These are phyloP conservation scores for Apiotrichum gracile DNA, from an alignment of 1,284 basidiomycete species.

Conservation along the genomic window DNA sequence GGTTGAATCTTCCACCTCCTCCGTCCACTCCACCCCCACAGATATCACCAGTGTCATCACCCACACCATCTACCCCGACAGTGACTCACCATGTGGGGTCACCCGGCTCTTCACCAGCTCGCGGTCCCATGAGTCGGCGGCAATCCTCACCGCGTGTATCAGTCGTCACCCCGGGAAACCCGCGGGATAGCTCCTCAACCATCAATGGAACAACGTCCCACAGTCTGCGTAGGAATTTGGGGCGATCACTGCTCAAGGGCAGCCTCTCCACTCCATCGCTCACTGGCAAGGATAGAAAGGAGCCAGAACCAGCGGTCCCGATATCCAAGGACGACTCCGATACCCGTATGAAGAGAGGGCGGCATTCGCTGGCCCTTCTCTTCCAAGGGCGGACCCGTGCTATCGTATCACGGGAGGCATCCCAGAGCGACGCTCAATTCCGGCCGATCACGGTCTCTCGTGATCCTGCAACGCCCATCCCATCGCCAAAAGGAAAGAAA, in stretches of 20 bases:
- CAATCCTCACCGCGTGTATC: neutral
- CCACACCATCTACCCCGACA: neutral
- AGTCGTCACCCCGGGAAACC: neutral
- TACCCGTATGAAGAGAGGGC: neutral
- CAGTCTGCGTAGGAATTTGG: neutral
- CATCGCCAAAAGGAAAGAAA: neutral
- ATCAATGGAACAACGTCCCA: neutral
- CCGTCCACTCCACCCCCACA: neutral
- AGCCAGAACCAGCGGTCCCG: neutral
- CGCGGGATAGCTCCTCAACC: neutral
- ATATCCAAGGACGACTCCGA: constrained; percentile 1
- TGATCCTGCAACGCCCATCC: neutral
- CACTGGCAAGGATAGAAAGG: neutral
- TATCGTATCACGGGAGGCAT: neutral
- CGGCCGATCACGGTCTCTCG: neutral
- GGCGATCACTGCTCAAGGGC: neutral
- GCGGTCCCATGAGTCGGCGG: neutral
- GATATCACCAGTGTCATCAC: neutral
- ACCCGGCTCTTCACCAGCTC: neutral
- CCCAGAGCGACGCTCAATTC: neutral
- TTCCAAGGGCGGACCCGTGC: neutral
- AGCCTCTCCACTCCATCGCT: neutral
- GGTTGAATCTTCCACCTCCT: neutral
- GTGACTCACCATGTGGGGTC: neutral
- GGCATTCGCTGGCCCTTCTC: neutral